phyloP scores from a whole-genome alignment of 2,329 filamentous ascomycete genomes.

The Talaromyces rugulosus region DNA sequence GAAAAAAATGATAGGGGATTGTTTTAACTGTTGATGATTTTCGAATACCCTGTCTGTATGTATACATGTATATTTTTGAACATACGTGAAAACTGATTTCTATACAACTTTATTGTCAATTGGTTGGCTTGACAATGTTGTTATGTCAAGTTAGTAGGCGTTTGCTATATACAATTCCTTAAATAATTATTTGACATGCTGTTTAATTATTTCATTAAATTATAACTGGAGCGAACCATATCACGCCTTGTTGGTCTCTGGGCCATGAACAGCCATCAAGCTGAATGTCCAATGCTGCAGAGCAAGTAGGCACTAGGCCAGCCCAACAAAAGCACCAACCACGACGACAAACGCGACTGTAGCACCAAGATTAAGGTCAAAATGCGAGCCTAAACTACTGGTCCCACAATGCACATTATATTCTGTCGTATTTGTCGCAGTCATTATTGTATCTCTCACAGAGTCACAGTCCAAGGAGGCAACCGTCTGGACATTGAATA shows the following conservation, averaged over 20 bases:
- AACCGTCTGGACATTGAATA: background rate
- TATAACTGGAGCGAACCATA: too few species aligned
- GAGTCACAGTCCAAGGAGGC: background rate
- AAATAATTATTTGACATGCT: background rate
- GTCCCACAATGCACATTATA: background rate
- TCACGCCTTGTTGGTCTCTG: too few species aligned
- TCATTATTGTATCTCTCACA: background rate
- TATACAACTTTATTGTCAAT: too few species aligned
- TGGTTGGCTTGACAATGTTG: too few species aligned
- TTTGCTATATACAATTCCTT: too few species aligned
- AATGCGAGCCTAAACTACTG: background rate
- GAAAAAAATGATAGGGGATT: background rate
- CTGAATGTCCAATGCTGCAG: too few species aligned
- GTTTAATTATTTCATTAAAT: background rate
- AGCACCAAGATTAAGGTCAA: background rate
- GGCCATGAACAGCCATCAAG: too few species aligned
- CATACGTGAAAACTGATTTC: background rate
- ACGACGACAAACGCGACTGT: background rate
- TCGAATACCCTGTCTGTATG: background rate
- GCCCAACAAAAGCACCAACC: background rate
- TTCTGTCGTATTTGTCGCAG: background rate
- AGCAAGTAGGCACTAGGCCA: background rate
- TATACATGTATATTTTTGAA: background rate
- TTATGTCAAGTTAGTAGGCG: too few species aligned
- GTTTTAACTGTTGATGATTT: background rate